A percentile compares a stretch with the other conserved stretches of the same genome.
Conservation (phyloP, 2,329 filamentous ascomycete genomes). For the Scedosporium apiospermum region DNA sequence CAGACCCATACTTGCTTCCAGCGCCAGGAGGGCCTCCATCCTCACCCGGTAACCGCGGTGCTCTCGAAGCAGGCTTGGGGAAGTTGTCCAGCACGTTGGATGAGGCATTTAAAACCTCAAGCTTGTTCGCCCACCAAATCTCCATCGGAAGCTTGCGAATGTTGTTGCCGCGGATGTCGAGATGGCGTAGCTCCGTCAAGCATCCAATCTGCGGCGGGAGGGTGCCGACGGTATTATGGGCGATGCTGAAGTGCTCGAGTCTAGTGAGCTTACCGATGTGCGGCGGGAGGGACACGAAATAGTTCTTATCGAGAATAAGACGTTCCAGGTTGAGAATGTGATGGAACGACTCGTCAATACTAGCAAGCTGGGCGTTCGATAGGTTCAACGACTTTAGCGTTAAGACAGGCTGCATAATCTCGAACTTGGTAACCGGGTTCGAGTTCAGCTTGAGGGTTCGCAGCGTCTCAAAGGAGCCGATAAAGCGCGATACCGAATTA, state of each 20-base stretch:
- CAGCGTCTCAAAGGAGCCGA: constrained; percentile 77
- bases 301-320: constrained; percentile 86
- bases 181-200: constrained; percentile 69
- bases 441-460: constrained; percentile 83
- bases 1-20: constrained; percentile 26
- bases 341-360: constrained; percentile 80
- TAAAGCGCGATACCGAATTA: constrained; percentile 84
- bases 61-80: constrained; percentile 71
- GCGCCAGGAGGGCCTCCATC: constrained; percentile 22
- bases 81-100: constrained; percentile 89
- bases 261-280: constrained; percentile 76
- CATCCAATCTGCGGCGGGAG: constrained; percentile 84
- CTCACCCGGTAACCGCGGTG: constrained; percentile 51
- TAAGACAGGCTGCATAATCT: constrained; percentile 65
- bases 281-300: constrained; percentile 80
- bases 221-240: constrained; percentile 78
- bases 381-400: constrained; percentile 81
- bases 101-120: constrained; percentile 89
- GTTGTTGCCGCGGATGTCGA: constrained; percentile 92
- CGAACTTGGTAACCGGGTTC: constrained; percentile 91
- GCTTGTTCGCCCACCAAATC: constrained; percentile 86
- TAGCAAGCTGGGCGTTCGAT: constrained; percentile 82
- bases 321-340: constrained; percentile 82
- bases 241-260: constrained; percentile 87
- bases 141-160: constrained; percentile 80